Evolutionary conservation across 306 rosid genomes (phyloP).

Genomic region (Bauhinia variegata): DNA sequence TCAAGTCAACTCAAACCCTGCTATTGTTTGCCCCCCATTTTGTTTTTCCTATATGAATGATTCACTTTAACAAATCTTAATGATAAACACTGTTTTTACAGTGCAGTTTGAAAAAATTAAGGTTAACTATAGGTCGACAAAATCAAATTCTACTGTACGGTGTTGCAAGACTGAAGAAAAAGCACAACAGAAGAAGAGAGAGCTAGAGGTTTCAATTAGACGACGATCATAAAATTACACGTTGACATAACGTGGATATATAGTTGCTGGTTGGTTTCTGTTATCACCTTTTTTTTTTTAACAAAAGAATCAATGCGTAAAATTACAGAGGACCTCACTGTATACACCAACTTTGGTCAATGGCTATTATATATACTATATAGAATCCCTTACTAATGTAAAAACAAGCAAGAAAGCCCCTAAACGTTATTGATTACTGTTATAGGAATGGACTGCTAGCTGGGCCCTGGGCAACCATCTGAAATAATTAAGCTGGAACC

Average conservation of each 20-base stretch:
- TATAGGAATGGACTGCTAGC: constrained; percentile 5
- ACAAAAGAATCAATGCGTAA: background rate
- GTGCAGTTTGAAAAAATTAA: too few species aligned
- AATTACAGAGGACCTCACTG: too few species aligned
- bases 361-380: too few species aligned
- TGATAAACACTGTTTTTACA: background rate
- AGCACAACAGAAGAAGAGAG: background rate
- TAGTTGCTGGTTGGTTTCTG: background rate
- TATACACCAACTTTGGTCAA: too few species aligned
- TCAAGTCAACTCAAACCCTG: constrained; percentile 33
- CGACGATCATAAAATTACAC: background rate
- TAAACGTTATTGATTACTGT: too few species aligned
- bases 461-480: background rate
- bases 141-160: background rate
- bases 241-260: background rate
- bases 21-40: background rate
- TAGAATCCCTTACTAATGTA: too few species aligned
- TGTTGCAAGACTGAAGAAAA: background rate
- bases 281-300: background rate
- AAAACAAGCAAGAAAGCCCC: too few species aligned
- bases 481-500: constrained; percentile 22
- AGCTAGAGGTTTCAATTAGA: background rate
- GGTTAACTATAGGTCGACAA: too few species aligned
- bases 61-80: background rate
- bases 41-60: too few species aligned